These are phyloP conservation scores for Arabis hirsuta DNA, from an alignment of 345 rosid species.

Conservation along the genomic window DNA sequence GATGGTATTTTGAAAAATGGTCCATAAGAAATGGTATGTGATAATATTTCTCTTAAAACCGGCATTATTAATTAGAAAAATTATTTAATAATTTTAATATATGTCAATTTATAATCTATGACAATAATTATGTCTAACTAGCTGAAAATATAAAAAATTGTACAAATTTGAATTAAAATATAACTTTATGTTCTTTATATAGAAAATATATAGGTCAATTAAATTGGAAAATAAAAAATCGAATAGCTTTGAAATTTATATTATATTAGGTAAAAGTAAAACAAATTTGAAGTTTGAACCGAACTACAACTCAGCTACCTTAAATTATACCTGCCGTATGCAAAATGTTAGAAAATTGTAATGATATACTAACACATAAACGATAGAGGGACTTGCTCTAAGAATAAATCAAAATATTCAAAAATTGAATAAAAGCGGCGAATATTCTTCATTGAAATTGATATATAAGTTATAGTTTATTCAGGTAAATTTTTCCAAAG, in stretches of 20 bases:
- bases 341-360: neutral
- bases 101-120: too few species aligned
- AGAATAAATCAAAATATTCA: neutral
- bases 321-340: neutral
- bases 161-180: too few species aligned
- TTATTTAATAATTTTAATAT: too few species aligned
- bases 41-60: too few species aligned
- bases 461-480: conserved; percentile 15
- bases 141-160: too few species aligned
- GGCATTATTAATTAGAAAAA: too few species aligned
- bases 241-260: neutral
- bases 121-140: too few species aligned
- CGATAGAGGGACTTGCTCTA: neutral
- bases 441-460: neutral
- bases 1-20: too few species aligned
- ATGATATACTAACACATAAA: conserved; percentile 13
- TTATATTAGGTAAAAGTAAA: neutral
- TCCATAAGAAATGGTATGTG: too few species aligned
- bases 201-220: neutral
- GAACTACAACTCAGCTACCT: too few species aligned
- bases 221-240: neutral
- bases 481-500: conserved; percentile 9
- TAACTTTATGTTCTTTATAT: neutral
- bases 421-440: neutral
- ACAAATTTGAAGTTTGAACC: neutral